Percentiles rank a stretch among this genome's conserved stretches.
Evolutionary conservation across 148 eudicot genomes (phyloP).

Genomic region (Cornus suecica): DNA sequence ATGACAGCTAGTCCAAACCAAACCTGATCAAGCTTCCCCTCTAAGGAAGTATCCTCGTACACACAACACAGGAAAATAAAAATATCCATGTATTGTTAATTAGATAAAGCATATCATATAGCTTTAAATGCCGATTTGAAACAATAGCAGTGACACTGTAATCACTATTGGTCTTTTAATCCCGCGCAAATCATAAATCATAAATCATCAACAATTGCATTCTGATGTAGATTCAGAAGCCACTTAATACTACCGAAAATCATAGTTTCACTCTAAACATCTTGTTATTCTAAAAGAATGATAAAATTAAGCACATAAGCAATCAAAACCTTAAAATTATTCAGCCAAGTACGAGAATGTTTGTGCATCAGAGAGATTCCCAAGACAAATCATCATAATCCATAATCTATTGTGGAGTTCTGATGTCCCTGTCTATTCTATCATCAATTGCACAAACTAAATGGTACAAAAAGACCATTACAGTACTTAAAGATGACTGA

Average conservation of each 20-base stretch:
- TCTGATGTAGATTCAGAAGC: too few species aligned
- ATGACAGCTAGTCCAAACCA: background rate
- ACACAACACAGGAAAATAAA: too few species aligned
- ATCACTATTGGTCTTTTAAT: too few species aligned
- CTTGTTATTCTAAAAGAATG: background rate
- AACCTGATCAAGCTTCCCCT: background rate
- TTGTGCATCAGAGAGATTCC: slow-evolving; percentile 44
- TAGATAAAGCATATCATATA: too few species aligned
- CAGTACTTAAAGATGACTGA: background rate
- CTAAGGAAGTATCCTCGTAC: too few species aligned
- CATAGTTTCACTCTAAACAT: background rate
- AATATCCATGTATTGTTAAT: too few species aligned
- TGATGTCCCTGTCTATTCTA: slow-evolving; percentile 41
- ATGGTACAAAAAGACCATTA: background rate
- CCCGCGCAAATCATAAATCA: too few species aligned
- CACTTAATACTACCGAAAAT: too few species aligned
- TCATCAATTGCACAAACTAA: slow-evolving; percentile 26
- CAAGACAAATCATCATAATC: slow-evolving; percentile 29
- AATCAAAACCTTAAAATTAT: background rate
- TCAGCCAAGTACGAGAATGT: background rate
- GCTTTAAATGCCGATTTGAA: too few species aligned
- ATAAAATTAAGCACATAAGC: background rate
- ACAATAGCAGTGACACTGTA: too few species aligned
- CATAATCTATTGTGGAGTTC: slow-evolving; percentile 11
- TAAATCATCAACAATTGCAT: too few species aligned